Conservation (phyloP, 129 eudicot species). For the Scalesia atractyloides region DNA sequence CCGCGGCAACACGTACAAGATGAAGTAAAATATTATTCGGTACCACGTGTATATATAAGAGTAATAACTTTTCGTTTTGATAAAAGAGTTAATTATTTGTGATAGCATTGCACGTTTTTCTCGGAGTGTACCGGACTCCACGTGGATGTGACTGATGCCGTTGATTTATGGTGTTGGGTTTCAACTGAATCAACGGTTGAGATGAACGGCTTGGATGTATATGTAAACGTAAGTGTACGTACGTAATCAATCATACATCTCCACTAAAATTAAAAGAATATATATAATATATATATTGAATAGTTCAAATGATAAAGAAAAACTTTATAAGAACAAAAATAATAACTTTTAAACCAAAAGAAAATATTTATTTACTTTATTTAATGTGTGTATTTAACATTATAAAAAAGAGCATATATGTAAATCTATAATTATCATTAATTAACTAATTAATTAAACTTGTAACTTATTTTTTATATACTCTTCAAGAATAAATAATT, state of each 20-base stretch:
- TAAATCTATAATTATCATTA: too few relatives aligned
- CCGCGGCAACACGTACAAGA: conserved; percentile 60
- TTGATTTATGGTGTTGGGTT: not conserved
- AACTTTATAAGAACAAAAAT: too few relatives aligned
- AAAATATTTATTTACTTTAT: too few relatives aligned
- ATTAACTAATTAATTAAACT: too few relatives aligned
- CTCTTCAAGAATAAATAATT: too few relatives aligned
- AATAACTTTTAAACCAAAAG: too few relatives aligned
- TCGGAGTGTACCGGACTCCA: not conserved
- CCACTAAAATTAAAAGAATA: too few relatives aligned
- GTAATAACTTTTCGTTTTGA: conserved; percentile 14
- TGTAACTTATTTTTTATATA: too few relatives aligned
- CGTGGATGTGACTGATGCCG: not conserved
- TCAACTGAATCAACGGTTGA: not conserved
- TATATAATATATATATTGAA: too few relatives aligned
- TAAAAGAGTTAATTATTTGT: not conserved
- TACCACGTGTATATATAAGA: conserved; percentile 6
- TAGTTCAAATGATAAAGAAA: too few relatives aligned
- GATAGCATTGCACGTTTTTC: conserved; percentile 18
- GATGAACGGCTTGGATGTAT: not conserved
- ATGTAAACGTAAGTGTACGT: not conserved
- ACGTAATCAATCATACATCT: not conserved
- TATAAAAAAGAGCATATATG: too few relatives aligned
- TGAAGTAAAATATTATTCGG: conserved; percentile 21
- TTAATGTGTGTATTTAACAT: too few relatives aligned